Evolutionary conservation across 2,329 filamentous ascomycete genomes (phyloP), one percentile per base, ranked within the genome.

Genomic region (Botrytis galanthina): DNA sequence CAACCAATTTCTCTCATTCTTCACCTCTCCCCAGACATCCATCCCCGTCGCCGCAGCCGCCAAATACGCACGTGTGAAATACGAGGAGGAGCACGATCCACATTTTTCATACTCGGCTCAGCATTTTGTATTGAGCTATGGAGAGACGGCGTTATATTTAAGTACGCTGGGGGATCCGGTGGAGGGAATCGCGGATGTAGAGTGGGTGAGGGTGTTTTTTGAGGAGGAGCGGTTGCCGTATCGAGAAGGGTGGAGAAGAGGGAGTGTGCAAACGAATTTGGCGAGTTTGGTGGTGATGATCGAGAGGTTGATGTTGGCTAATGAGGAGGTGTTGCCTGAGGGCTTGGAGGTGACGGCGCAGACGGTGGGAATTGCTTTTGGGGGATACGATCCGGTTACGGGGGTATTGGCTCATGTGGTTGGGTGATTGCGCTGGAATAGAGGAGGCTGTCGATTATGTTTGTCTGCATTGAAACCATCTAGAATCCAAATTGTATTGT

Each of bases 231-330:
- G 70, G n/a, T n/a, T 32, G 67, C 67, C 22, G 39, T 57, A 70
- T 54, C 35, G 29, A 63, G 69, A 63, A 10, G 71, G 51, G 63
- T 44, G 44, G 64, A 74, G 63, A 0, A 93, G 95, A 81, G 48
- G 44, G 22, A 2, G 14, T 12, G 16, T 12, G 57, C 67, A 70
- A 51, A 93, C 93, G 71, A 75, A 72, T 61, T 85, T 95, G 5
- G 89, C 82, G 71, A 86, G 97, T 14, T 87, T 96, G 86, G 92
- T 91, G 0, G 84, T 96, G 18, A 86, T 88, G 4, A 92, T 96
- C 2, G 84, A 97, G 78, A 94, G 93, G 82, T 85, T 94, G 77
- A 90, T 92, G 20, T 32, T 5, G 63, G 63, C 44, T 22, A 48
- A 51, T n/a, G 14, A 18, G 29, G 62, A 64, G 14, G n/a, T 46